phyloP scores from a whole-genome alignment of 2,329 filamentous ascomycete species.

The Podosphaera fusca region DNA sequence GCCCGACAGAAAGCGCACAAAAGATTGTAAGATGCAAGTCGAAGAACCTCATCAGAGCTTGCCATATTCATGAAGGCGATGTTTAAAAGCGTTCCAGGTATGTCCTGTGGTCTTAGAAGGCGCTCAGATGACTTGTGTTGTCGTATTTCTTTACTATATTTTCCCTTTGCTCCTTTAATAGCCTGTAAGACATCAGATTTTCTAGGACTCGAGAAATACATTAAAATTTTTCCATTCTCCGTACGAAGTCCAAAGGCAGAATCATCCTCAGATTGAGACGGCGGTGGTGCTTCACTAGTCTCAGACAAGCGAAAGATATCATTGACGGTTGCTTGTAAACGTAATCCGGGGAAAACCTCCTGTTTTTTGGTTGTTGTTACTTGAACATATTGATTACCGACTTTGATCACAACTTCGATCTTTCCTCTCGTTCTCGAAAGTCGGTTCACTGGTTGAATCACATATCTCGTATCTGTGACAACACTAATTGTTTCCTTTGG shows the following conservation, averaged over 20 bases:
- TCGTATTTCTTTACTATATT: constrained; percentile 38
- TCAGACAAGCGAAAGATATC: constrained; percentile 47
- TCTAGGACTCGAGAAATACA: constrained; percentile 47
- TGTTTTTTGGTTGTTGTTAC: constrained; percentile 46
- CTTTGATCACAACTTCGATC: constrained; percentile 44
- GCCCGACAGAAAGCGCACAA: constrained; percentile 42
- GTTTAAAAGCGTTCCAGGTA: constrained; percentile 45
- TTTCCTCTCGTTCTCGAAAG: constrained; percentile 48
- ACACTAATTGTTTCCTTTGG: constrained; percentile 49
- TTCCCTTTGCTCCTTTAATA: constrained; percentile 38
- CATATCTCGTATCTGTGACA: constrained; percentile 39
- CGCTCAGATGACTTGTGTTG: constrained; percentile 38
- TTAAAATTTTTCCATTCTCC: constrained; percentile 46
- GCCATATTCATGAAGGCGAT: constrained; percentile 43
- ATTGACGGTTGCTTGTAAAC: constrained; percentile 40
- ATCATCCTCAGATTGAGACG: constrained; percentile 41
- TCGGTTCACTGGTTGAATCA: constrained; percentile 40
- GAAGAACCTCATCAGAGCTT: constrained; percentile 33
- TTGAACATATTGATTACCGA: constrained; percentile 46
- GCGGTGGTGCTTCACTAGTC: constrained; percentile 41
- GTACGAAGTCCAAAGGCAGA: constrained; percentile 43
- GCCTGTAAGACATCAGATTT: constrained; percentile 39
- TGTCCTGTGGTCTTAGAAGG: constrained; percentile 44
- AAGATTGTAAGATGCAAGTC: constrained; percentile 43
- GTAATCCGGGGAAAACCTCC: constrained; percentile 38